Evolutionary conservation across 2,329 filamentous ascomycete genomes (phyloP).

Genomic region (Colletotrichum limetticola): DNA sequence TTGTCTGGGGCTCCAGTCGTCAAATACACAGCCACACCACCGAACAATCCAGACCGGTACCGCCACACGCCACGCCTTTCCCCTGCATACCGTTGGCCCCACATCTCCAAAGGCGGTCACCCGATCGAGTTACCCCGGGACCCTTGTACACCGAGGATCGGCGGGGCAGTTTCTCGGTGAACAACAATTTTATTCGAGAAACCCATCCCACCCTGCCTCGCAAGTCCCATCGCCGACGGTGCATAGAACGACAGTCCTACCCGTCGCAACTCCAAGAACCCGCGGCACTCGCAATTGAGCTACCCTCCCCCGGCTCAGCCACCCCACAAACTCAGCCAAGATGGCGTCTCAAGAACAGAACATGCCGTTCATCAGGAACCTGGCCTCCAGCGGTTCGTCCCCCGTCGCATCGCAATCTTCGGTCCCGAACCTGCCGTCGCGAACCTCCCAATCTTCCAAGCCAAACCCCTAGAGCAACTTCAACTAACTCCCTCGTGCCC

Average conservation of each 20-base stretch:
- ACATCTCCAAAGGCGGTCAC: slow-evolving; percentile 13
- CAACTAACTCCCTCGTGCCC: neutral
- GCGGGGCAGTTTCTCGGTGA: slow-evolving; percentile 35
- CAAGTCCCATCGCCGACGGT: neutral
- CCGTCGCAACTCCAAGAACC: neutral
- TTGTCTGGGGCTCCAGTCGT: neutral
- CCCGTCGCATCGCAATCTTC: neutral
- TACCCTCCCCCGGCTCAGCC: neutral
- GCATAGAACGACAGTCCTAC: neutral
- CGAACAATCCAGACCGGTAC: neutral
- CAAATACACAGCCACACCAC: neutral
- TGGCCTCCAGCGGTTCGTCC: slow-evolving; percentile 83
- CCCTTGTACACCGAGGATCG: slow-evolving; percentile 23
- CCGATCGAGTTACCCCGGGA: slow-evolving; percentile 7
- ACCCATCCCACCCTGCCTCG: slow-evolving; percentile 12
- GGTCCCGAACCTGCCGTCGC: neutral
- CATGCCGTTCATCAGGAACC: slow-evolving; percentile 83
- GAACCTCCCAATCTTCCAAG: neutral
- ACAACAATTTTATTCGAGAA: slow-evolving; percentile 33
- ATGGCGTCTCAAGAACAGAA: slow-evolving; percentile 57
- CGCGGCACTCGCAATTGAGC: slow-evolving; percentile 8
- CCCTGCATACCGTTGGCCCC: neutral
- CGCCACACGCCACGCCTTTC: neutral
- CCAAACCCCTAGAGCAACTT: neutral
- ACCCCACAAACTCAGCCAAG: slow-evolving; percentile 21